Percentiles rank a stretch among this genome's conserved stretches.
These are phyloP conservation scores for Clathrus columnatus DNA, from an alignment of 768 basidiomycete species.

Conservation along the genomic window DNA sequence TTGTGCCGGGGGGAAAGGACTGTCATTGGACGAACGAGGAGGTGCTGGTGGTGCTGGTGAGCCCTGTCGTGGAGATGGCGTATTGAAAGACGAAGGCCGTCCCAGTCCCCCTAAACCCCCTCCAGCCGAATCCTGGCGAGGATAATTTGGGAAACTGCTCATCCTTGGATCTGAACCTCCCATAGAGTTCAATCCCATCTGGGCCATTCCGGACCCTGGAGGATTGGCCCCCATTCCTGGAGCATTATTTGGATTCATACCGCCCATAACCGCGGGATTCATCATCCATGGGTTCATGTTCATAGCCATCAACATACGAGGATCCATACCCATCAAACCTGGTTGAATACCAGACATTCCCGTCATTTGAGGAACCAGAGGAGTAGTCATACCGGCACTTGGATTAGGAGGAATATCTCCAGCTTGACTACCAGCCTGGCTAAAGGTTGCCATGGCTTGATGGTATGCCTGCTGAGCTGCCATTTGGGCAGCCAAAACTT, in stretches of 20 bases:
- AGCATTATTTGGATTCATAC: constrained; percentile 54
- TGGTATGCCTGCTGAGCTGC: constrained; percentile 79
- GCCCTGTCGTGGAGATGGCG: constrained; percentile 1
- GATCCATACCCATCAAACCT: constrained; percentile 46
- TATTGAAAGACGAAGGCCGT: neutral
- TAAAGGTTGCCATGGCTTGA: constrained; percentile 80
- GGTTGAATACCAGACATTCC: neutral
- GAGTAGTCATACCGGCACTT: constrained; percentile 22
- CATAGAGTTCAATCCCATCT: constrained; percentile 15
- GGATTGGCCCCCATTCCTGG: constrained; percentile 18
- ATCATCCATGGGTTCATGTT: constrained; percentile 24
- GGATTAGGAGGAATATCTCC: constrained; percentile 46
- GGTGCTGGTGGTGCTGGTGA: constrained; percentile 2
- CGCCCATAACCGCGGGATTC: constrained; percentile 67
- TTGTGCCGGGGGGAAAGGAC: neutral
- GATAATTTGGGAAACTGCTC: neutral
- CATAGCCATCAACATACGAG: constrained; percentile 62
- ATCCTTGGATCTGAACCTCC: constrained; percentile 4
- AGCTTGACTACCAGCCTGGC: constrained; percentile 61
- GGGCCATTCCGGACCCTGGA: constrained; percentile 25
- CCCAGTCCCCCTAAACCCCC: neutral
- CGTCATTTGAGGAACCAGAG: constrained; percentile 32
- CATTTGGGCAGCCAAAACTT: constrained; percentile 73
- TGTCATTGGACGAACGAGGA: constrained; percentile 1
- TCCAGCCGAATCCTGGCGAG: neutral